Evolutionary conservation across 129 eudicot genomes (phyloP).

Genomic region (Artemisia tridentata): DNA sequence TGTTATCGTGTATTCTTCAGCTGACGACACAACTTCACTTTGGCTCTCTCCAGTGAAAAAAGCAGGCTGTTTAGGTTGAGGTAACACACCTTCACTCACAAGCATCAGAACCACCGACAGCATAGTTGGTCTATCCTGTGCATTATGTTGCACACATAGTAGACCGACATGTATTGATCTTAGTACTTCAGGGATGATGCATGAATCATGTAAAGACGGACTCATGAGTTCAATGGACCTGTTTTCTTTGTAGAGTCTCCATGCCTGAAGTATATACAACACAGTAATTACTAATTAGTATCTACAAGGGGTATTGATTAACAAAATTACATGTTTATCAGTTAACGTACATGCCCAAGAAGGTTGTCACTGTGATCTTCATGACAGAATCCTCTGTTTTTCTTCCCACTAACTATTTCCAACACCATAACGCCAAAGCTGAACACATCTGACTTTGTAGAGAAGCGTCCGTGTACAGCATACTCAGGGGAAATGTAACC

Average conservation of each 20-base stretch:
- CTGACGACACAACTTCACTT: not conserved
- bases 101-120: conserved; percentile 32
- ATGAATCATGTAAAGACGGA: not conserved
- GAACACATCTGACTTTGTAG: conserved; percentile 33
- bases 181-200: conserved; percentile 4
- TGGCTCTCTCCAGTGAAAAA: conserved; percentile 15
- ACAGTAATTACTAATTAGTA: not conserved
- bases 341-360: conserved; percentile 45
- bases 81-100: conserved; percentile 21
- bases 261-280: conserved; percentile 20
- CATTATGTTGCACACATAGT: conserved; percentile 37
- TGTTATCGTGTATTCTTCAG: not conserved
- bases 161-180: conserved; percentile 33
- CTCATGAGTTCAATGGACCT: conserved; percentile 19
- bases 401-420: conserved; percentile 34
- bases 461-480: conserved; percentile 27
- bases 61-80: conserved; percentile 34
- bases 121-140: conserved; percentile 37
- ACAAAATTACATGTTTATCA: not conserved
- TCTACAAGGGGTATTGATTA: not conserved
- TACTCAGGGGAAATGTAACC: conserved; percentile 37
- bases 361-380: conserved; percentile 31
- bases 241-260: conserved; percentile 27
- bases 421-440: conserved; percentile 36
- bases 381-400: conserved; percentile 27